These are phyloP conservation scores for Aspergillus sp. DNA, from an alignment of 2,329 filamentous ascomycete species.

Conservation along the genomic window DNA sequence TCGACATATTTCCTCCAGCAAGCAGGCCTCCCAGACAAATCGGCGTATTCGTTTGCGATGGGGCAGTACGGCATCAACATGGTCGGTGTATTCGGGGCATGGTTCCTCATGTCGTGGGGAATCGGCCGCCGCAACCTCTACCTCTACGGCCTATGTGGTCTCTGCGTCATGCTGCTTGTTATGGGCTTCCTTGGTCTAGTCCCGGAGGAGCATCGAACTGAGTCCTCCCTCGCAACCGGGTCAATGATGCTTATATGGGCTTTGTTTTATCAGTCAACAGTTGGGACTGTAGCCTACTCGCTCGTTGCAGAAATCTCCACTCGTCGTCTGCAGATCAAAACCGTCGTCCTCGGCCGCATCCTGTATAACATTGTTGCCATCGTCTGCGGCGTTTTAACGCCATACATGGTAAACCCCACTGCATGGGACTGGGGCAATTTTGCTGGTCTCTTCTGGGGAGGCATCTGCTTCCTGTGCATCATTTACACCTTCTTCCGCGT, in stretches of 20 bases:
- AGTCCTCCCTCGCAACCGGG: conserved; percentile 74
- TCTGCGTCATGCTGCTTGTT: conserved; percentile 75
- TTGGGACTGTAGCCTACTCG: conserved; percentile 87
- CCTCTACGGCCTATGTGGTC: conserved; percentile 69
- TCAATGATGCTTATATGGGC: conserved; percentile 83
- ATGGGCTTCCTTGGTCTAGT: conserved; percentile 82
- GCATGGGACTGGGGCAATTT: conserved; percentile 89
- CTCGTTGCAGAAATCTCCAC: conserved; percentile 83
- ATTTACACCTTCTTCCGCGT: conserved; percentile 79
- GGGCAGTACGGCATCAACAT: conserved; percentile 69
- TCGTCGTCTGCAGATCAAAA: conserved; percentile 83
- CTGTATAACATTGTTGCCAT: conserved; percentile 81
- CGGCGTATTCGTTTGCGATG: conserved; percentile 58
- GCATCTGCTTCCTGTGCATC: conserved; percentile 76
- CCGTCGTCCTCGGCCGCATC: conserved; percentile 80
- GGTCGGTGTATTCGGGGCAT: conserved; percentile 77
- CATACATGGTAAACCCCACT: conserved; percentile 87
- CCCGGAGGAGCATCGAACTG: conserved; percentile 56
- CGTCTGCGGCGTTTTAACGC: conserved; percentile 76
- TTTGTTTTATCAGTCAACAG: conserved; percentile 79
- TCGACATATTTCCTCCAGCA: conserved; percentile 61
- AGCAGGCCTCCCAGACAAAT: conserved; percentile 52
- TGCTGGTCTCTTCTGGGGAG: conserved; percentile 85
- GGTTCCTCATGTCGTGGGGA: conserved; percentile 74
- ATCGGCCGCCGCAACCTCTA: conserved; percentile 76